Evolutionary conservation across 1,284 basidiomycete species (phyloP).

Genomic region (Tilletiopsis washingtonensis): DNA sequence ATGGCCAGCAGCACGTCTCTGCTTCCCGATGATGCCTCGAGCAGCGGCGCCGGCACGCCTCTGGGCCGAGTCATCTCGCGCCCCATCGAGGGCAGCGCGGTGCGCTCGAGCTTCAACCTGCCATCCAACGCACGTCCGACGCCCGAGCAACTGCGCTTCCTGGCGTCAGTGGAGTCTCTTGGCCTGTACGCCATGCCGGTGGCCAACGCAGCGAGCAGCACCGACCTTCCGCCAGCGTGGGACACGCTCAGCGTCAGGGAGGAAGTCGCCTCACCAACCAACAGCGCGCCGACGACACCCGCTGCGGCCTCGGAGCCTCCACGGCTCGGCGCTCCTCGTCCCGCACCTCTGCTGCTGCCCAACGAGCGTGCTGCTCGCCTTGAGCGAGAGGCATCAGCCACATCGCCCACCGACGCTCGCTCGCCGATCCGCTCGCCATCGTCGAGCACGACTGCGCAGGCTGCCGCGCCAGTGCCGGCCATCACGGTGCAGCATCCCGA

Average conservation of each 20-base stretch:
- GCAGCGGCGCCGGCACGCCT: not conserved
- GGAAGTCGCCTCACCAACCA: not conserved
- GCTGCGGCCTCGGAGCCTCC: not conserved
- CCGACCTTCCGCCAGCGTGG: not conserved
- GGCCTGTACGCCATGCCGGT: not conserved
- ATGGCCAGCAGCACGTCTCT: not conserved
- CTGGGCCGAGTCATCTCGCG: not conserved
- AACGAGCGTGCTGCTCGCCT: not conserved
- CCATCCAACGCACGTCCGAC: not conserved
- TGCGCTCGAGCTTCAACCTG: not conserved
- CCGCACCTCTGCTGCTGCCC: not conserved
- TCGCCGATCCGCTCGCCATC: no score
- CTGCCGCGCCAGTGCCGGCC: no score
- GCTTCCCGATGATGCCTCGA: not conserved
- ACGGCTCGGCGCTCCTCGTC: not conserved
- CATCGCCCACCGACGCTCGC: no score
- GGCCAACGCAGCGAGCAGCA: not conserved
- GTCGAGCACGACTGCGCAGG: no score
- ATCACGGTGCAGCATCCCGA: no score
- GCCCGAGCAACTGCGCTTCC: not conserved
- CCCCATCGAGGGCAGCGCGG: not conserved
- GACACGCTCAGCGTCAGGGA: not conserved
- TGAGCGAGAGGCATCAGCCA: no score
- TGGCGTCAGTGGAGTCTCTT: not conserved
- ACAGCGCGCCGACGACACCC: not conserved